phyloP scores from a whole-genome alignment of 768 basidiomycete genomes.

The Wakefieldia striispora region DNA sequence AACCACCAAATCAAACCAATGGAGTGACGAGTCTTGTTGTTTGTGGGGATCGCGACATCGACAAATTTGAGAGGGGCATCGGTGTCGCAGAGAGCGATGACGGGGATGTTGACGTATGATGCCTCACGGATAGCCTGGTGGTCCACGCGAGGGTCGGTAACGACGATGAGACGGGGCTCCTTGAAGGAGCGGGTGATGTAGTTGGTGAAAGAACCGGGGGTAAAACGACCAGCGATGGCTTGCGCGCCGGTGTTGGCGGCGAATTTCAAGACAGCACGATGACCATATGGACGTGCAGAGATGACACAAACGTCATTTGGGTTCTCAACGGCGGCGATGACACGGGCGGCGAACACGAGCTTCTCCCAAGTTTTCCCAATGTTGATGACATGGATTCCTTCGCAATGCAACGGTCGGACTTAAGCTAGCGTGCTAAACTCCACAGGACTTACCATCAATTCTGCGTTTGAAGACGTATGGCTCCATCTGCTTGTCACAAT shows the following conservation, averaged over 20 bases:
- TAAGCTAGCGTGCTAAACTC: conserved; percentile 8
- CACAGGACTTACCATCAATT: conserved; percentile 72
- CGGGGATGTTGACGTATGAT: conserved; percentile 99
- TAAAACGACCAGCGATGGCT: conserved; percentile 99
- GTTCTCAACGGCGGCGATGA: conserved; percentile 97
- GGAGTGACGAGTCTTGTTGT: conserved; percentile 98
- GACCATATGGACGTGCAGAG: conserved; percentile 97
- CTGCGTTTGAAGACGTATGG: conserved; percentile 98
- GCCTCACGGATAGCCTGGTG: conserved; percentile 99
- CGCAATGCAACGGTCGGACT: conserved; percentile 5
- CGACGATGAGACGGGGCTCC: conserved; percentile 97
- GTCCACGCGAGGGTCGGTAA: conserved; percentile 98
- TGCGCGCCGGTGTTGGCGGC: conserved; percentile 98
- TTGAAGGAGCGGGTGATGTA: conserved; percentile 99
- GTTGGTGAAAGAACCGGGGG: conserved; percentile 98
- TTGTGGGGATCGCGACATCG: conserved; percentile 97
- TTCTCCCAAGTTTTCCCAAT: conserved; percentile 99
- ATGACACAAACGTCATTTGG: conserved; percentile 98
- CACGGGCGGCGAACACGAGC: conserved; percentile 94
- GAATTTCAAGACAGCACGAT: conserved; percentile 98
- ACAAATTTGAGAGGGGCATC: conserved; percentile 97
- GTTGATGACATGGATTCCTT: conserved; percentile 96
- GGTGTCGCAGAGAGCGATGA: conserved; percentile 98
- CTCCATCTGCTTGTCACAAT: conserved; percentile 99
- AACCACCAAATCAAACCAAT: conserved; percentile 99